Percentiles rank a stretch among this genome's conserved stretches.
Conservation (phyloP, 2,329 filamentous ascomycete genomes). For the Arthrobotrys pseudoclavata region DNA sequence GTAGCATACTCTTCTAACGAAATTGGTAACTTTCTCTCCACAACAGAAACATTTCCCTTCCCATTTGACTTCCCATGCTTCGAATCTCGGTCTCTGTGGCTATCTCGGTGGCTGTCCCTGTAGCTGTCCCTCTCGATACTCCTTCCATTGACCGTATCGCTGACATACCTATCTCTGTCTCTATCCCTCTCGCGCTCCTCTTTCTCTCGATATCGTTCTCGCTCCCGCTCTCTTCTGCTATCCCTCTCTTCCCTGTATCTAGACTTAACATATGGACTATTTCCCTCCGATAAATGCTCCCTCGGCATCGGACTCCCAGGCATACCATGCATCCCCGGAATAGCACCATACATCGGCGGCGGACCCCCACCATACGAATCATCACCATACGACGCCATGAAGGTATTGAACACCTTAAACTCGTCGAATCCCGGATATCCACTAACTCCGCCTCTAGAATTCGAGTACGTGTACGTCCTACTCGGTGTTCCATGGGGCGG, state of each 20-base stretch:
- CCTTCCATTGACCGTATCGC: constrained; percentile 57
- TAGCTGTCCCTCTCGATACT: constrained; percentile 53
- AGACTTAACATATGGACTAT: constrained; percentile 44
- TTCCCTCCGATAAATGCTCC: constrained; percentile 45
- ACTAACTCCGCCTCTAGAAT: not conserved
- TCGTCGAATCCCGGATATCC: constrained; percentile 48
- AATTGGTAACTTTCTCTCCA: constrained; percentile 85
- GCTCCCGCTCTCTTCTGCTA: constrained; percentile 40
- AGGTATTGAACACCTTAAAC: constrained; percentile 54
- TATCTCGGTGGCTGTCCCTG: constrained; percentile 50
- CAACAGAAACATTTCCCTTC: constrained; percentile 76
- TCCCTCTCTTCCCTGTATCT: constrained; percentile 57
- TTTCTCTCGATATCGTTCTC: constrained; percentile 43
- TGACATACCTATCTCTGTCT: constrained; percentile 43
- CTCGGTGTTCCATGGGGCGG: constrained; percentile 43
- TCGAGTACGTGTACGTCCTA: constrained; percentile 45
- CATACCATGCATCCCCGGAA: constrained; percentile 51
- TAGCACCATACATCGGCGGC: constrained; percentile 40
- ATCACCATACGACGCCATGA: constrained; percentile 48
- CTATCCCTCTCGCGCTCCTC: constrained; percentile 36
- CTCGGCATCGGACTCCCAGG: constrained; percentile 55
- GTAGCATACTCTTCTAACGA: constrained; percentile 79
- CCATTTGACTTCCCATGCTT: constrained; percentile 58
- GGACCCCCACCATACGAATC: constrained; percentile 36
- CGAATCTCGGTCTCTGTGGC: constrained; percentile 65